Conservation (phyloP, 179 eudicot genomes). For the Sideroxylon spinosum region DNA sequence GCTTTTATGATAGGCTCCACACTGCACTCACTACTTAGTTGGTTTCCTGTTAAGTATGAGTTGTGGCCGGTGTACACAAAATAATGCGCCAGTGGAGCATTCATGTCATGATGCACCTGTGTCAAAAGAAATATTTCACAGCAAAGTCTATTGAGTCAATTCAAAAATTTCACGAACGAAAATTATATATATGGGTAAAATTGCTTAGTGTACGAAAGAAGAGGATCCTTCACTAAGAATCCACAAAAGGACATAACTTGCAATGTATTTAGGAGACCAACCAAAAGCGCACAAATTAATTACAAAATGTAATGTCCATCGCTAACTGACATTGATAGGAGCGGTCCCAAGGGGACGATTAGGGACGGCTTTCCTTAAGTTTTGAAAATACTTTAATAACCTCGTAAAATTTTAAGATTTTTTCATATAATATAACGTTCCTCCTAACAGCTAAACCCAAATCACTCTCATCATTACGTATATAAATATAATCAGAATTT, state of each 20-base stretch:
- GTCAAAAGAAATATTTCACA: not conserved
- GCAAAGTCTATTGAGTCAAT: not conserved
- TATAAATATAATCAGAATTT: not conserved
- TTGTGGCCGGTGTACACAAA: slow-evolving; percentile 90
- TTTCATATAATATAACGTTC: no score
- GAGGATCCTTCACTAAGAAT: not conserved
- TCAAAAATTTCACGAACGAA: not conserved
- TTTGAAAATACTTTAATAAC: no score
- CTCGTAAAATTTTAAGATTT: no score
- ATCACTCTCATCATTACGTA: not conserved
- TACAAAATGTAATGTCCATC: not conserved
- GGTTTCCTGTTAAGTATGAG: slow-evolving; percentile 95
- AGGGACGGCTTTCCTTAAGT: no score
- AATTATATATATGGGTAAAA: not conserved
- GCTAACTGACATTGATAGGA: no score
- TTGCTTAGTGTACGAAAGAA: not conserved
- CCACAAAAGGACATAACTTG: not conserved
- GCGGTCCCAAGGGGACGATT: no score
- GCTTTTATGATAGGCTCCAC: slow-evolving; percentile 77
- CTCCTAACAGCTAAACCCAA: no score
- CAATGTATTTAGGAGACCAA: not conserved
- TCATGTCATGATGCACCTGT: slow-evolving; percentile 90
- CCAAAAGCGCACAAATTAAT: not conserved
- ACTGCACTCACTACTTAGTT: slow-evolving; percentile 86
- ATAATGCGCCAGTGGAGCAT: slow-evolving; percentile 81